Conservation (phyloP, 108 stramenopile species). For the Pseudonitzschia pungens region DNA sequence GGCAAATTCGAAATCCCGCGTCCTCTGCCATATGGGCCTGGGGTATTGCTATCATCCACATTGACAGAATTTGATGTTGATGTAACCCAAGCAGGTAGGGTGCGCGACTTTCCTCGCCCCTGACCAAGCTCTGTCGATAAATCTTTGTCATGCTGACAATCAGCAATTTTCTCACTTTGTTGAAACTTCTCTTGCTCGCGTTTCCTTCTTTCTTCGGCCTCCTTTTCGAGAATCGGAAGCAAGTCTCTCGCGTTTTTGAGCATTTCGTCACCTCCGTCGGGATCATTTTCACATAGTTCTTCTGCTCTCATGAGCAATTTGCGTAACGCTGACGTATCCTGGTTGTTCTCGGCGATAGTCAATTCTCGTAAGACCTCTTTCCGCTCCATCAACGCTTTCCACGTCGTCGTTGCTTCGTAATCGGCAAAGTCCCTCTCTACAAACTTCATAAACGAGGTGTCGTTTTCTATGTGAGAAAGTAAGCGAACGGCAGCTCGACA, state of each 20-base stretch:
- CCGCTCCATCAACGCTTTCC: background rate
- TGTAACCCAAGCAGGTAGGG: constrained; percentile 45
- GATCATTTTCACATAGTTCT: constrained; percentile 10
- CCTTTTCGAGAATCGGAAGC: background rate
- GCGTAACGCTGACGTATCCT: constrained; percentile 1
- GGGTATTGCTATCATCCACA: constrained; percentile 1
- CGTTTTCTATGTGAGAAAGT: constrained; percentile 18
- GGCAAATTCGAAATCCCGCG: too few relatives aligned
- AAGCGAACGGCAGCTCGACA: constrained; percentile 13
- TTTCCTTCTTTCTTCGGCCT: background rate
- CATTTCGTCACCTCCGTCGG: background rate
- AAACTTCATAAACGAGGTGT: constrained; percentile 12
- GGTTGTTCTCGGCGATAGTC: background rate
- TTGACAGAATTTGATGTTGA: background rate
- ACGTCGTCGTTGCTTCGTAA: background rate
- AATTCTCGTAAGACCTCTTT: background rate
- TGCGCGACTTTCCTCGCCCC: constrained; percentile 33
- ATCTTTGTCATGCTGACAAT: background rate
- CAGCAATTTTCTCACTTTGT: background rate
- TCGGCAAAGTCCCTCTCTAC: constrained; percentile 14
- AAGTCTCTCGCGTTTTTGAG: constrained; percentile 4
- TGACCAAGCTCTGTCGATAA: background rate
- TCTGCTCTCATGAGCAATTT: constrained; percentile 7
- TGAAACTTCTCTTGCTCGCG: background rate
- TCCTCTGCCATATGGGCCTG: background rate